Percentiles rank a stretch among this genome's conserved stretches.
These are phyloP conservation scores for Pestalotiopsis sp. DNA, from an alignment of 2,329 filamentous ascomycete species.

Conservation along the genomic window DNA sequence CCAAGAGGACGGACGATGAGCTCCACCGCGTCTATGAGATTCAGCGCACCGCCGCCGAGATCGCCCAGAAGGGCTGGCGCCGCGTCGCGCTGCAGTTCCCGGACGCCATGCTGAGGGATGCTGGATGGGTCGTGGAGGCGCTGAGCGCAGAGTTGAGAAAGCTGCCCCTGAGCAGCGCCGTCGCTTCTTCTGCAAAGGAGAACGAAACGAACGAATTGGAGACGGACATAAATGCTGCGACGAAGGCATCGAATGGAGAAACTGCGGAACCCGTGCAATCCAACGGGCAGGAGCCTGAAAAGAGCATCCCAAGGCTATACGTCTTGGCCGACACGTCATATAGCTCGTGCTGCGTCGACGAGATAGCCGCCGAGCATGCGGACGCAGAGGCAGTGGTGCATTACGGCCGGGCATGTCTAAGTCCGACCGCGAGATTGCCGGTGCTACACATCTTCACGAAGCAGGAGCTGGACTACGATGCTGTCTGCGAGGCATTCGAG, in stretches of 20 bases:
- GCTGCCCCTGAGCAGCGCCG: slow-evolving; percentile 14
- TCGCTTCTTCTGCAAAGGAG: neutral
- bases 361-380: slow-evolving; percentile 93
- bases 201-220: slow-evolving; percentile 15
- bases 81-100: slow-evolving; percentile 93
- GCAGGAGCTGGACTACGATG: slow-evolving; percentile 65
- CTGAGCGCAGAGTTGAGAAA: slow-evolving; percentile 44
- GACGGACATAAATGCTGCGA: slow-evolving; percentile 12
- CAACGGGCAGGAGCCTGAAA: slow-evolving; percentile 3
- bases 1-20: slow-evolving; percentile 61
- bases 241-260: neutral
- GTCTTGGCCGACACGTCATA: slow-evolving; percentile 96
- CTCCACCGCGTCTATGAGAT: slow-evolving; percentile 83
- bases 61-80: slow-evolving; percentile 70
- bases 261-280: neutral
- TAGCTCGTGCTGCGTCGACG: slow-evolving; percentile 95
- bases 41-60: slow-evolving; percentile 74
- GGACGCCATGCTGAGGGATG: slow-evolving; percentile 87
- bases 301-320: slow-evolving; percentile 55
- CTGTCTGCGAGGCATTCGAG: slow-evolving; percentile 64
- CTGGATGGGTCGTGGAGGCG: slow-evolving; percentile 74
- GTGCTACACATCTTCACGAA: slow-evolving; percentile 90
- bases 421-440: slow-evolving; percentile 82
- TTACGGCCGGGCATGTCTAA: slow-evolving; percentile 90
- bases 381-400: slow-evolving; percentile 91